Base-by-base conservation (phyloP, 2,329 filamentous ascomycete species). In the Chrysoporthe deuterocubensis region DNA sequence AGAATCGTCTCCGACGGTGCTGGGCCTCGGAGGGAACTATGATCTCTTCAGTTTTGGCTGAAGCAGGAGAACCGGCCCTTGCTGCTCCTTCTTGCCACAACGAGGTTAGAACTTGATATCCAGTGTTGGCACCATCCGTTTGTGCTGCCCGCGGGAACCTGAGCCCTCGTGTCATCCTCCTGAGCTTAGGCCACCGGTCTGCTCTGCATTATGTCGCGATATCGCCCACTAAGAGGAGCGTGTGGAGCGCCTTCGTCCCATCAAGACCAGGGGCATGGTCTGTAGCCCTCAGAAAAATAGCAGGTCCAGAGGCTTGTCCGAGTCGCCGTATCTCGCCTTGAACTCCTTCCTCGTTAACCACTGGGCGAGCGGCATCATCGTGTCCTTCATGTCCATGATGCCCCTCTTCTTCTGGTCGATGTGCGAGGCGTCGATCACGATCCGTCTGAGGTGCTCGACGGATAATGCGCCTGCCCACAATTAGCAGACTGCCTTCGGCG, bases 341-440 rank as follows among this genome's bases (percentile, higher is more conserved):
- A 97, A 85, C 74, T 92, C 89, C 18, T 87, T 81, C 66, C 89
- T 84, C 44, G 90, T 86, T 62, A 99, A 81, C 76, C 97, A 88
- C 70, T 88, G 86, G 58, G 93, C 87, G 60, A 98, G 84, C 7
- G 93, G 92, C 74, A 94, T 84, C 81, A 94, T 90, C 0, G 93
- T 93, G 70, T 99, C 96, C 78, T 92, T 93, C 93, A 98, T 97
- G 76, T 98, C 96, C 78, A 97, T 88, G 71, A 99, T 88, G 0
- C 94, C 93, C 59, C 94, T 86, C 83, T 97, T 97, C 85, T 99
- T 99, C 79, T 92, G 89, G 79, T 99, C 95, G 72, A 97, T 92
- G 76, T 97, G 91, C 8, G 94, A 97, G 16, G 92, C 93, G 79
- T 99, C 96, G 14, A 71, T 66, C 64, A 69, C 67, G 60, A 71